Percentiles rank a stretch among this genome's conserved stretches.
phyloP scores from a whole-genome alignment of 2,329 filamentous ascomycete species.

The Aspergillus brasiliensis region DNA sequence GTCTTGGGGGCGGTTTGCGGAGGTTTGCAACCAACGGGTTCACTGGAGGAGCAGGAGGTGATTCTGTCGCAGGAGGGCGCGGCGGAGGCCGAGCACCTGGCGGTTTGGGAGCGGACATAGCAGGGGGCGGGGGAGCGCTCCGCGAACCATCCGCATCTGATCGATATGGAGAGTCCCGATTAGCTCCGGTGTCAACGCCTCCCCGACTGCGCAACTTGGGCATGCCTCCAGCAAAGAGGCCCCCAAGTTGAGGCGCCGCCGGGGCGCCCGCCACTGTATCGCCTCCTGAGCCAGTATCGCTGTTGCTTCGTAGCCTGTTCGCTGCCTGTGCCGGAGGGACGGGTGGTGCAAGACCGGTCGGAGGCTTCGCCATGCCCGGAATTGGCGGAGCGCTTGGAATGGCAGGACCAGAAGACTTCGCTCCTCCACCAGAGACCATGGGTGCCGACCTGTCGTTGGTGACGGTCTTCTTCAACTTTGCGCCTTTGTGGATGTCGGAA shows the following conservation, averaged over 20 bases:
- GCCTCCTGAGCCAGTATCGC: constrained; percentile 57
- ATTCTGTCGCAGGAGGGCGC: constrained; percentile 52
- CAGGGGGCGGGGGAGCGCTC: constrained; percentile 18
- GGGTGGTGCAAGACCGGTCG: constrained; percentile 55
- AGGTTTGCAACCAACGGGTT: constrained; percentile 58
- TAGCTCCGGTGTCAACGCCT: constrained; percentile 74
- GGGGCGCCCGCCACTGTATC: constrained; percentile 54
- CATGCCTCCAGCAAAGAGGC: constrained; percentile 91
- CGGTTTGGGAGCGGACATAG: constrained; percentile 43
- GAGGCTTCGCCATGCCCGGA: constrained; percentile 28
- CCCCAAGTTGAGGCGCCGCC: constrained; percentile 76
- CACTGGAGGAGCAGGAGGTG: constrained; percentile 53
- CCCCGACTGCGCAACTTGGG: constrained; percentile 92
- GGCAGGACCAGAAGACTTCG: constrained; percentile 76
- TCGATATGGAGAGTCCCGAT: constrained; percentile 70
- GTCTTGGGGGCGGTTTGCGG: constrained; percentile 58
- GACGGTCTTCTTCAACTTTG: constrained; percentile 76
- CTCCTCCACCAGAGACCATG: constrained; percentile 58
- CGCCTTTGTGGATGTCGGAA: constrained; percentile 82
- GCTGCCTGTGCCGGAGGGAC: constrained; percentile 55
- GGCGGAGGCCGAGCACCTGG: constrained; percentile 57
- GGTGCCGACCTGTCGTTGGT: constrained; percentile 93
- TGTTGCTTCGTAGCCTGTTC: constrained; percentile 79
- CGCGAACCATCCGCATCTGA: constrained; percentile 74
- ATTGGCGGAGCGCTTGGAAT: constrained; percentile 61